A percentile compares a stretch with the other conserved stretches of the same genome.
phyloP scores from a whole-genome alignment of 2,329 filamentous ascomycete genomes.

The Dothistroma septosporum region DNA sequence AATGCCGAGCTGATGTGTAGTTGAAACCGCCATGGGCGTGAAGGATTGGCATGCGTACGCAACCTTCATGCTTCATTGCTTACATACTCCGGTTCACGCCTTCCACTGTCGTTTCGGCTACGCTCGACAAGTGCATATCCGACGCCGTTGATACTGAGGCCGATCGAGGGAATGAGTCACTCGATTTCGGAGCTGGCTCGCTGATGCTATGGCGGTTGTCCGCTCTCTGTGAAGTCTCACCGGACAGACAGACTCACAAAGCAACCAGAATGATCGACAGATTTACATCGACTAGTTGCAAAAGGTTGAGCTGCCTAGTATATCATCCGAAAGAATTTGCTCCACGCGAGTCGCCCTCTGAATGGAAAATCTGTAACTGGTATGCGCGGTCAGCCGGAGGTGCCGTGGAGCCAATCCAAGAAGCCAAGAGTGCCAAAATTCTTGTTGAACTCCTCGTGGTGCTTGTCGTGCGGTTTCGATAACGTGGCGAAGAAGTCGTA shows the following conservation, averaged over 20 bases:
- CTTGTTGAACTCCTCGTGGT: constrained; percentile 7
- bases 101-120: background rate
- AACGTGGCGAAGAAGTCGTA: constrained; percentile 5
- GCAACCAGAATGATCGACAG: background rate
- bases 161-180: background rate
- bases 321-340: background rate
- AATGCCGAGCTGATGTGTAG: background rate
- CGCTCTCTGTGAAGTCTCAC: background rate
- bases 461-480: constrained; percentile 6
- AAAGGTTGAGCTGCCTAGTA: background rate
- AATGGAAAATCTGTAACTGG: background rate
- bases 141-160: background rate
- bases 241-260: background rate
- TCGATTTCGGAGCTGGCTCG: background rate
- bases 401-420: constrained; percentile 8
- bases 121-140: background rate
- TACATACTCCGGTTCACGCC: background rate
- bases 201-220: background rate
- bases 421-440: constrained; percentile 11
- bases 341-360: background rate
- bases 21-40: background rate
- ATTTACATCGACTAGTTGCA: background rate
- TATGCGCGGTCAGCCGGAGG: background rate
- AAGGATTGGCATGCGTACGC: background rate
- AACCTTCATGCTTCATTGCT: background rate